Base-by-base conservation (phyloP, 352 stramenopile genomes). In the Phytopythium oedochilum region DNA sequence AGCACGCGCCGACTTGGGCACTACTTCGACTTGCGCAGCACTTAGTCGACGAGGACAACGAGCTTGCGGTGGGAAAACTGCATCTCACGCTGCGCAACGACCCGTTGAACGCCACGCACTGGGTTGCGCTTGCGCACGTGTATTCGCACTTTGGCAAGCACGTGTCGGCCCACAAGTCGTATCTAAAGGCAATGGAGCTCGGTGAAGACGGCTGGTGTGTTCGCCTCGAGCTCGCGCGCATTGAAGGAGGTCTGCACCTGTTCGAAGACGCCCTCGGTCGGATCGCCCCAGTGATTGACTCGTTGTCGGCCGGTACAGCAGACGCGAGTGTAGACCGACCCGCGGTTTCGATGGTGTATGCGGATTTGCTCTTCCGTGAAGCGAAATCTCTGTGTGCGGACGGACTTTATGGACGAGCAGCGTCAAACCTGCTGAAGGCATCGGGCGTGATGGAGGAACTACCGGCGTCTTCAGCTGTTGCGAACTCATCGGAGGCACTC, bases 111-210 rank as follows among this genome's bases (percentile, higher is more conserved):
- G 61, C 81, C 17, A 68, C 51, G 6, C 74, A 88, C 57, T 95
- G 83, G 83, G 76, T 88, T 23, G 71, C 71, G 5, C 66, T 95
- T 31, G 85, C 78, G 2, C 85, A 95, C 54, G 68, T 92, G 39
- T 95, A 95, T 52, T 72, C 73, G 12, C 78, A 87, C 28, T 95
- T 95, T 50, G 78, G 73, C 25, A 92, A 92, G 48, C 61, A 85
- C 40, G 70, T 93, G 20, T 88, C 83, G 2, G 80, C 85, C 17
- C 83, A 93, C 48, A 76, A 82, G 53, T 91, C 85, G 25, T 95
- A 95, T 50, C 48, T 83, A 51, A 84, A 86, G 35, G 77, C 85
- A 0, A 83, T 93, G 17, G 75, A 89, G 28, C 60, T 95, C 6
- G 83, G 81, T 23, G 79, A 88, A 57, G 64, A 61, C 2, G 73